Evolutionary conservation across 106 monocot species (phyloP), one percentile per base, ranked within the genome.

Genomic region (Hemerocallis citrina): DNA sequence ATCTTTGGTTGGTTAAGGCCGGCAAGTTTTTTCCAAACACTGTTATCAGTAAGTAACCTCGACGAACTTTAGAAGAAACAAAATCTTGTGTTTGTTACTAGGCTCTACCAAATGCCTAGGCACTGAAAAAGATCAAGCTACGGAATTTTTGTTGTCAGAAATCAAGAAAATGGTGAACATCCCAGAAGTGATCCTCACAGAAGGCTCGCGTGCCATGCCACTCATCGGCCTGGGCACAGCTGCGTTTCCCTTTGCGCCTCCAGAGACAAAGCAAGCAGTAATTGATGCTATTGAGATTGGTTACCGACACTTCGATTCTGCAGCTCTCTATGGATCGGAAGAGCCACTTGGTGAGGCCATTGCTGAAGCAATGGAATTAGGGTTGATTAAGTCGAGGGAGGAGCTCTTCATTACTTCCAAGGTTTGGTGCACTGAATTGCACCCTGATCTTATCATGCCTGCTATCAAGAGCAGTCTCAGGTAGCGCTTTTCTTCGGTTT

Each of bases 341-440:
- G 13, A 43, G 47, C 52, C 81, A 2, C 74, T 86, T 10, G 85
- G 85, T n/a, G 31, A 48, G 1, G 77, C 85, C 71, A 34, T 81
- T 3, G 47, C 46, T 21, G 54, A 66, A 21, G 74, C 85, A 8
- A 12, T 86, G 22, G 34, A 41, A 0, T 11, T 12, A 1, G 77
- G 77, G 7, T n/a, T 74, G 32, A 45, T 79, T 21, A 7, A 7
- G 0, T 66, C 72, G 15, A 66, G 79, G 15, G 66, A 58, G 9
- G 85, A 85, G 65, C 24, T 80, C 57, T 85, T 77, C 61, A 41
- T 85, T 39, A 85, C 85, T 2, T 69, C 83, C 35, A 84, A 84
- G 55, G 45, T 79, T 1, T 84, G 74, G 71, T 64, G 67, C 58
- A 58, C 16, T 4, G 70, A 75, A 0, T 67, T 68, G 38, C 62